Conservation (phyloP, 1,139 yeast species). For the Arxiozyma slooffiae region DNA sequence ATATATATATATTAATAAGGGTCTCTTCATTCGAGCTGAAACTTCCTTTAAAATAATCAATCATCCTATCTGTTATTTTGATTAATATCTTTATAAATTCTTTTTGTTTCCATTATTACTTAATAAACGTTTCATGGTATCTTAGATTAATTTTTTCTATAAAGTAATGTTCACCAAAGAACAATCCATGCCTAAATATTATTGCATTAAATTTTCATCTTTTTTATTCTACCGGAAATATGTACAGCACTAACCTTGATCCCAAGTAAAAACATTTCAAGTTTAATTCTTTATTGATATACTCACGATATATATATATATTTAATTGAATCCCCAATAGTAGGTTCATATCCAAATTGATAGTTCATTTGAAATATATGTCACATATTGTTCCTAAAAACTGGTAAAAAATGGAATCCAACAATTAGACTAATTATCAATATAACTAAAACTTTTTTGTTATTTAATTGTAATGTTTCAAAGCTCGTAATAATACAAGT, state of each 20-base stretch:
- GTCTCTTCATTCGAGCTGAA: constrained; percentile 12
- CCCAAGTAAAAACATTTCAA: not conserved
- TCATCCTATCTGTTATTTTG: constrained; percentile 15
- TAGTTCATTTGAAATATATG: not conserved
- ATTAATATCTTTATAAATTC: constrained; percentile 11
- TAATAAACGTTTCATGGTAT: constrained; percentile 3
- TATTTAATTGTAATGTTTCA: not conserved
- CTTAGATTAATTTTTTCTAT: not conserved
- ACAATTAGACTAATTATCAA: not conserved
- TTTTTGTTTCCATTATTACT: constrained; percentile 6
- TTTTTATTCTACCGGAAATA: not conserved
- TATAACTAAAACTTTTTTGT: not conserved
- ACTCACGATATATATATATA: not conserved
- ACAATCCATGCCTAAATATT: not conserved
- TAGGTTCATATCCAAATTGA: constrained; percentile 1
- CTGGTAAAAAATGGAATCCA: not conserved
- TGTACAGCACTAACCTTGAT: not conserved
- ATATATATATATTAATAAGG: constrained; percentile 16
- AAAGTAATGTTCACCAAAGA: not conserved
- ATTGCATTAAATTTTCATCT: not conserved
- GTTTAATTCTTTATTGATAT: not conserved
- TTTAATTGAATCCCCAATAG: not conserved
- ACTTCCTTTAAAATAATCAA: constrained; percentile 12
- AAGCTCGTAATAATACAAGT: not conserved
- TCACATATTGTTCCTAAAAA: not conserved